These are phyloP conservation scores for Fomitopsis schrenkii DNA, from an alignment of 1,284 basidiomycete species.

Conservation along the genomic window DNA sequence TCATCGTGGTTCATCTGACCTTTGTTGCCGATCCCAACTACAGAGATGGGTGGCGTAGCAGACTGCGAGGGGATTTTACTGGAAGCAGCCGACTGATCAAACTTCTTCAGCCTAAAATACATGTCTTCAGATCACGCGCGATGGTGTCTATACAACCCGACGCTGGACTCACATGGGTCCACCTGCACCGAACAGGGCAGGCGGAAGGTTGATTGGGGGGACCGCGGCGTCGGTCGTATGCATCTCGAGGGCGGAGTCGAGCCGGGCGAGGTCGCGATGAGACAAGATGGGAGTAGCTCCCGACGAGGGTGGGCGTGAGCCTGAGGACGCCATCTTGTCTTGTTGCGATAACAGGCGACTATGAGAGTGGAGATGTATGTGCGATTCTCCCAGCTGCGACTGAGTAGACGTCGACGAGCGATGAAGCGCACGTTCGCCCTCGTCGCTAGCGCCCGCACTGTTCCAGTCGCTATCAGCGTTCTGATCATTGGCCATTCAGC, in stretches of 20 bases:
- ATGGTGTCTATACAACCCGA: neutral
- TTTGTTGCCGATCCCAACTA: constrained; percentile 80
- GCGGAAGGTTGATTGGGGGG: constrained; percentile 16
- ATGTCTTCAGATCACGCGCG: neutral
- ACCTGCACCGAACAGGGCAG: constrained; percentile 33
- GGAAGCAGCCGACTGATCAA: constrained; percentile 68
- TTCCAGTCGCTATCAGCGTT: too few relatives aligned
- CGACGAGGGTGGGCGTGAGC: constrained; percentile 15
- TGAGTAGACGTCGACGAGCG: neutral
- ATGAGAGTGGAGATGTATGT: neutral
- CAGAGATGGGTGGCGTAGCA: constrained; percentile 70
- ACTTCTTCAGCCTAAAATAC: constrained; percentile 65
- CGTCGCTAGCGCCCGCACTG: too few relatives aligned
- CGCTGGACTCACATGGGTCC: constrained; percentile 31
- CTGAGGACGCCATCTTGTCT: constrained; percentile 15
- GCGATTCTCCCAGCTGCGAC: too few relatives aligned
- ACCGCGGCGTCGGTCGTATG: constrained; percentile 12
- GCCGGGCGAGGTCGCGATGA: constrained; percentile 12
- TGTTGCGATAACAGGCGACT: neutral
- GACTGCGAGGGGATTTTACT: constrained; percentile 66
- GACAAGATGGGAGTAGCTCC: constrained; percentile 16
- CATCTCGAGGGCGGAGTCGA: constrained; percentile 27
- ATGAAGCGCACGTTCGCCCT: neutral
- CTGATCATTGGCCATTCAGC: too few relatives aligned
- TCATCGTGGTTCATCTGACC: constrained; percentile 36